Percentiles rank a stretch among this genome's conserved stretches.
phyloP scores from a whole-genome alignment of 2,329 filamentous ascomycete genomes.

The Pestalotiopsis sp. region DNA sequence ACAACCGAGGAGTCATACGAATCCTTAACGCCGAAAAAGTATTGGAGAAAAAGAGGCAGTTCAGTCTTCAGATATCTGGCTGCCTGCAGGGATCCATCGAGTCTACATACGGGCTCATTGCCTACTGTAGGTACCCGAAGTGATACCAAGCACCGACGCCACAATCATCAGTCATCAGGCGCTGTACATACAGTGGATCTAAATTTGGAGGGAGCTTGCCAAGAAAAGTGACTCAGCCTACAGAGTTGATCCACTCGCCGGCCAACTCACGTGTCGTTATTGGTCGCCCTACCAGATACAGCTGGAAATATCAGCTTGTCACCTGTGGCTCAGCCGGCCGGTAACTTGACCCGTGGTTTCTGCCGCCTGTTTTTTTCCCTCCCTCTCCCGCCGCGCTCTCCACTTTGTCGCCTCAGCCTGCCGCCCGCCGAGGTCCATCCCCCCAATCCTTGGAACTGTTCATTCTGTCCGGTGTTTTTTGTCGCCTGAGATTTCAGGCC shows the following conservation, averaged over 20 bases:
- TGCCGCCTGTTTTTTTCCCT: not conserved
- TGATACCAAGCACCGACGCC: not conserved
- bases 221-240: not conserved
- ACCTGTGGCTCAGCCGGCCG: slow-evolving; percentile 1
- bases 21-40: not conserved
- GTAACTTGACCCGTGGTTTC: not conserved
- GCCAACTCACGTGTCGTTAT: not conserved
- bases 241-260: not conserved
- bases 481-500: slow-evolving; percentile 9
- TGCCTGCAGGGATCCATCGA: not conserved
- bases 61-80: not conserved
- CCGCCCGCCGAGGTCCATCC: not conserved
- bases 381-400: not conserved
- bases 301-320: not conserved
- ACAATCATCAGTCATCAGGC: not conserved
- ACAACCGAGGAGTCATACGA: not conserved
- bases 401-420: not conserved
- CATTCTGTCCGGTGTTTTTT: not conserved
- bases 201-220: slow-evolving; percentile 1
- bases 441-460: not conserved
- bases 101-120: not conserved
- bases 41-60: not conserved
- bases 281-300: not conserved
- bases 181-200: not conserved
- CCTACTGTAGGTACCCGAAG: not conserved